A percentile compares a stretch with the other conserved stretches of the same genome.
Evolutionary conservation across 2,329 filamentous ascomycete genomes (phyloP).

Genomic region (Aulographum hederae): DNA sequence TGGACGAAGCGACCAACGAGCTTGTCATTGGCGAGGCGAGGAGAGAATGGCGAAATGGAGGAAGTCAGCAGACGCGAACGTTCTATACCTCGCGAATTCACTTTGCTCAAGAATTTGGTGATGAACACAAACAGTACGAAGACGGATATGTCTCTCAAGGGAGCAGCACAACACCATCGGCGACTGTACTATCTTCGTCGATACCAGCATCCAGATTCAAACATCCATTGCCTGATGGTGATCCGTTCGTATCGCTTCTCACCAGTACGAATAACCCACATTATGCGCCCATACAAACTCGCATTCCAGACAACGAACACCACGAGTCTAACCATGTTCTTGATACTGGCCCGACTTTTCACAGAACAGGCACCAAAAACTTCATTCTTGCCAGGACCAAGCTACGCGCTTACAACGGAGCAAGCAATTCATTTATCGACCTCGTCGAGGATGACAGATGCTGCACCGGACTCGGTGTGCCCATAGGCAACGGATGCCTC

Average conservation of each 20-base stretch:
- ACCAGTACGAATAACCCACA: conserved; percentile 18
- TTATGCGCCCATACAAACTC: conserved; percentile 16
- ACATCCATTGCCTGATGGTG: conserved; percentile 12
- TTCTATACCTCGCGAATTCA: conserved; percentile 43
- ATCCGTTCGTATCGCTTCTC: conserved; percentile 11
- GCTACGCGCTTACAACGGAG: conserved; percentile 35
- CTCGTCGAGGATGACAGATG: conserved; percentile 31
- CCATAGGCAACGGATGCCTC: conserved; percentile 19
- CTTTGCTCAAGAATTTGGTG: conserved; percentile 14
- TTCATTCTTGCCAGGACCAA: conserved; percentile 36
- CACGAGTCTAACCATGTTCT: too few species aligned
- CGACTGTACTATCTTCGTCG: conserved; percentile 4
- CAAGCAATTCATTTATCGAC: conserved; percentile 38
- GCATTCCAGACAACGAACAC: conserved; percentile 22
- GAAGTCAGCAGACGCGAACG: conserved; percentile 41
- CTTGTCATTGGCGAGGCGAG: conserved; percentile 48
- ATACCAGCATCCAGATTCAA: too few species aligned
- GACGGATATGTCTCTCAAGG: neutral
- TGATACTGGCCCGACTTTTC: too few species aligned
- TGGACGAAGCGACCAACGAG: conserved; percentile 38
- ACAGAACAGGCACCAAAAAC: conserved; percentile 18
- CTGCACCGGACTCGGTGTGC: conserved; percentile 12
- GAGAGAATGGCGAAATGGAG: conserved; percentile 44
- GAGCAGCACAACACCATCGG: neutral
- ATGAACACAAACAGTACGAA: neutral